Evolutionary conservation across 1,139 yeast species (phyloP), one percentile per base, ranked within the genome.

Genomic region (Saccharomyces hybrid): DNA sequence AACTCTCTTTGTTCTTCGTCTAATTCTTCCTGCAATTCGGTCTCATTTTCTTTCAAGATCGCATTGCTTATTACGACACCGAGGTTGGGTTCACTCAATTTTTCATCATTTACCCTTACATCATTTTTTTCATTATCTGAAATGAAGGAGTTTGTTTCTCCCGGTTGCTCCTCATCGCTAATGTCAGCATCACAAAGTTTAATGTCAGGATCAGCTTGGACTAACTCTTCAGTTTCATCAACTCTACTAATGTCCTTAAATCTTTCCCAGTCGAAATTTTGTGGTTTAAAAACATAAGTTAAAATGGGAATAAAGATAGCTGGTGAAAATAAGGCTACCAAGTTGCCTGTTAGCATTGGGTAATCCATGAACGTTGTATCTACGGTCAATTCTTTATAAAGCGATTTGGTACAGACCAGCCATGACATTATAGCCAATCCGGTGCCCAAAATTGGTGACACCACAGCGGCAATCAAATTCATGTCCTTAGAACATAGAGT

Each of bases 311-410:
- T 75, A 56, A 84, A 75, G 23, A 90, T 70, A 34, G 80, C 64
- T n/a, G 97, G 96, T 1, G 90, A 79, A 54, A 83, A 76, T 58
- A 90, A 74, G 0, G 97, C 93, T 53, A 88, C 89, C 49, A 88
- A 82, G 66, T 88, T 89, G 56, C 97, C 97, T 25, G 87, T 83
- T 59, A 88, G 77, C 95, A 88, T 88, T 30, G 96, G 85, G 67
- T 86, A 79, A 68, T 88, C 93, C 60, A 78, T 79, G 59, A 89
- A 88, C 26, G 95, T 81, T 50, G 83, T 84, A 47, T 73, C 80
- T 50, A 87, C 83, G 32, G 79, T 81, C 48, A 84, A 73, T 0
- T 73, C 57, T 23, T 84, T 84, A 59, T 75, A 79, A 58, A 78
- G 70, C 20, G 74, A 73, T 65, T 80, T 80, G 50, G 89, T 79